phyloP scores from a whole-genome alignment of 1,284 basidiomycete species.

The Sanghuangporus sanghuang region DNA sequence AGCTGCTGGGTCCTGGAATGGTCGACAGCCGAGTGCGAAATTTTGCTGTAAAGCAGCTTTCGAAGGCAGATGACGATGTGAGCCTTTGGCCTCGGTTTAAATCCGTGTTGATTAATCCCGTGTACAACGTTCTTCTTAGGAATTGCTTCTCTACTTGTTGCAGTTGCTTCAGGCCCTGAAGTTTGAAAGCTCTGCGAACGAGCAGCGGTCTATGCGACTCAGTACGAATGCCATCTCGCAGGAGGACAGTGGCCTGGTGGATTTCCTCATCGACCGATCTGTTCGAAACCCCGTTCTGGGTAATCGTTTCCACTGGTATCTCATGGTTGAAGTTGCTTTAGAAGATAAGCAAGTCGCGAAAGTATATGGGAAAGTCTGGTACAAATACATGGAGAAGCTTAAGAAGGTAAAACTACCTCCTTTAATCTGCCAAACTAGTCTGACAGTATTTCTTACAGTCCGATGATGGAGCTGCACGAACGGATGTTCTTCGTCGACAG shows the following conservation, averaged over 20 bases:
- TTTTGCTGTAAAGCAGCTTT: conserved; percentile 90
- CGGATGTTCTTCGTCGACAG: conserved; percentile 81
- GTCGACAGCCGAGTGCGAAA: conserved; percentile 88
- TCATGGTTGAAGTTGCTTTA: conserved; percentile 86
- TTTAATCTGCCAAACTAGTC: conserved; percentile 2
- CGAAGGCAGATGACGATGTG: conserved; percentile 92
- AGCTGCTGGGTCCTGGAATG: conserved; percentile 88
- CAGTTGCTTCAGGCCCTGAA: conserved; percentile 98
- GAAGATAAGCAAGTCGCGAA: conserved; percentile 82
- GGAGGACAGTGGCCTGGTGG: conserved; percentile 81
- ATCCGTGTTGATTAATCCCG: not conserved
- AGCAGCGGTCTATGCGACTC: conserved; percentile 61
- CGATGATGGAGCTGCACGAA: conserved; percentile 69
- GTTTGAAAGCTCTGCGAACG: conserved; percentile 78
- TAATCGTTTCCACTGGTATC: conserved; percentile 95
- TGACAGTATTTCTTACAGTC: conserved; percentile 36
- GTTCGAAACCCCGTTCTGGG: conserved; percentile 82
- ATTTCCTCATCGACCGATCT: conserved; percentile 86
- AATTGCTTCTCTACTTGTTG: conserved; percentile 87
- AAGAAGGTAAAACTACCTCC: conserved; percentile 55
- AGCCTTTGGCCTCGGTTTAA: conserved; percentile 23
- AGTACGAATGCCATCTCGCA: conserved; percentile 70
- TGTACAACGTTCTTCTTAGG: conserved; percentile 42
- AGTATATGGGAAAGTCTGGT: conserved; percentile 89
- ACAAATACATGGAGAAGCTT: conserved; percentile 83